Evolutionary conservation across 805 yeast genomes (phyloP).

Genomic region (Wickerhamiella siamensis): DNA sequence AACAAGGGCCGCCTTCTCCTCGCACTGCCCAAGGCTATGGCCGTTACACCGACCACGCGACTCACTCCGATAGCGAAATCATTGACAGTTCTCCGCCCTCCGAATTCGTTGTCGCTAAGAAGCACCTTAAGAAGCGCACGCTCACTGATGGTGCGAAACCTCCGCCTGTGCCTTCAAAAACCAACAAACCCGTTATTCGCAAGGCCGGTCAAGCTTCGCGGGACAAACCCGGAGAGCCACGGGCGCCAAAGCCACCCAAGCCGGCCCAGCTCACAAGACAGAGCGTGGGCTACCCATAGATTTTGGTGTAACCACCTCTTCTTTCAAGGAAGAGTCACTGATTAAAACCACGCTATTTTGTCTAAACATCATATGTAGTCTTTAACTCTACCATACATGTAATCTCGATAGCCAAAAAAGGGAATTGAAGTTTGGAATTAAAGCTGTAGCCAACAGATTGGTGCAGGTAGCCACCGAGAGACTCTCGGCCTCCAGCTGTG

Average conservation of each 20-base stretch:
- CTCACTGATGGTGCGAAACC: neutral
- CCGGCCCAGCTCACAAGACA: neutral
- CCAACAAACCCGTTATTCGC: neutral
- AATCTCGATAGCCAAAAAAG: too few relatives aligned
- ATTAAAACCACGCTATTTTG: too few relatives aligned
- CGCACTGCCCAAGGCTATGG: slow-evolving; percentile 78
- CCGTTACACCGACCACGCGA: slow-evolving; percentile 38
- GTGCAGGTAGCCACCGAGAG: too few relatives aligned
- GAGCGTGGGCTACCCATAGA: slow-evolving; percentile 1
- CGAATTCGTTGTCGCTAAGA: neutral
- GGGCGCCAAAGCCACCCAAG: neutral
- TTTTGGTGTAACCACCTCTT: too few relatives aligned
- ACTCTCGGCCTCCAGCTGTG: too few relatives aligned
- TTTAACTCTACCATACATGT: too few relatives aligned
- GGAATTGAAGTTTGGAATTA: too few relatives aligned
- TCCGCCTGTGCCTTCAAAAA: slow-evolving; percentile 2
- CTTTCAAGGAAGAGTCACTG: too few relatives aligned
- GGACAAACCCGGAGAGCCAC: neutral
- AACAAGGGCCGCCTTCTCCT: slow-evolving; percentile 26
- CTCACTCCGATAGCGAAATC: neutral
- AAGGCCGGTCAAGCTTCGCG: neutral
- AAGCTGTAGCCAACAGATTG: too few relatives aligned
- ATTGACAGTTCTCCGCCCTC: neutral
- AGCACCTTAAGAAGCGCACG: slow-evolving; percentile 1
- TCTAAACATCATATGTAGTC: too few relatives aligned